Percentiles rank a stretch among this genome's conserved stretches.
Evolutionary conservation across 1,284 basidiomycete genomes (phyloP).

Genomic region (Cryptococcus sp.): DNA sequence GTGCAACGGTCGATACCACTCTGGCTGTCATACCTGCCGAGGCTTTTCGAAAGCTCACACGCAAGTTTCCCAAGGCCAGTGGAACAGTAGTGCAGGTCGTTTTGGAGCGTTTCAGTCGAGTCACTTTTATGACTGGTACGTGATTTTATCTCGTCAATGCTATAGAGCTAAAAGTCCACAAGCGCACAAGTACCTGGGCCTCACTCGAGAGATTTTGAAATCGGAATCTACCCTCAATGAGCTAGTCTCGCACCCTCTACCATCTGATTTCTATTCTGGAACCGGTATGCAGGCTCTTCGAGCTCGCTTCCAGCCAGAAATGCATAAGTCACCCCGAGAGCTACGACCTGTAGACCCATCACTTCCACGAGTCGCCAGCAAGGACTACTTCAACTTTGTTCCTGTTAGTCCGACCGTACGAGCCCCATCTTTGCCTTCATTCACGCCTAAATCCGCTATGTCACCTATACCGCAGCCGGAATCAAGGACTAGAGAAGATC

Average conservation of each 20-base stretch:
- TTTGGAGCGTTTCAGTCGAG: constrained; percentile 87
- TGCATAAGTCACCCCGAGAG: constrained; percentile 1
- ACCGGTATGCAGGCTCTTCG: constrained; percentile 84
- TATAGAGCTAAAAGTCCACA: constrained; percentile 28
- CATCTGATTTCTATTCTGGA: constrained; percentile 86
- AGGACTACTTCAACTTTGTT: constrained; percentile 46
- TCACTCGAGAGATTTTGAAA: constrained; percentile 91
- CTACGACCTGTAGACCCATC: constrained; percentile 9
- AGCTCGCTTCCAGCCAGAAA: constrained; percentile 60
- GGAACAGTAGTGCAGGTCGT: constrained; percentile 75
- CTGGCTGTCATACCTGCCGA: constrained; percentile 98
- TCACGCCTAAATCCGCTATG: constrained; percentile 22
- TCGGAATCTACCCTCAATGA: constrained; percentile 97
- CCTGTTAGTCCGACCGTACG: constrained; percentile 36
- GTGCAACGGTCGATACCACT: constrained; percentile 89
- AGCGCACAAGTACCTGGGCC: constrained; percentile 90
- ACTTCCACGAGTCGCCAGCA: constrained; percentile 18
- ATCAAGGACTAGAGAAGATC: not conserved
- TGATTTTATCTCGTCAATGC: constrained; percentile 26
- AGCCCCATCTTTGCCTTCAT: constrained; percentile 34
- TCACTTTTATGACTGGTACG: constrained; percentile 71
- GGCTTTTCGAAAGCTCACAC: constrained; percentile 75
- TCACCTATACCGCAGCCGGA: constrained; percentile 19
- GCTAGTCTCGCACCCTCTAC: constrained; percentile 90
- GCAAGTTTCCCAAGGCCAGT: constrained; percentile 93